phyloP scores from a whole-genome alignment of 305 asterid species.

The Fraxinus xanthoxyloides region DNA sequence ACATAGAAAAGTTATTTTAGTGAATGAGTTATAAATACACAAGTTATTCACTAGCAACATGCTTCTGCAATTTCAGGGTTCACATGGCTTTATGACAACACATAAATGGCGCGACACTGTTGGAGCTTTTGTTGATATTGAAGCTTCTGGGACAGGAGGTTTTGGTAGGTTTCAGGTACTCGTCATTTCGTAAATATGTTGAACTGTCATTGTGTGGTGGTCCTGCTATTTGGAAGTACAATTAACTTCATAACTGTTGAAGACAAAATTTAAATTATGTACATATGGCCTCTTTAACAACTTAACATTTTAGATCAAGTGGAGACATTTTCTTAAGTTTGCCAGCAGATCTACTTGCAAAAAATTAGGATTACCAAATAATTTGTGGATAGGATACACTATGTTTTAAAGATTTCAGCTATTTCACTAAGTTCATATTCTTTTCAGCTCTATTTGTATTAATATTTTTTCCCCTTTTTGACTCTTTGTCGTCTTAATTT shows the following conservation, averaged over 20 bases:
- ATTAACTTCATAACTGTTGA: neutral
- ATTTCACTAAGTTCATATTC: neutral
- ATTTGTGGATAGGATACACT: neutral
- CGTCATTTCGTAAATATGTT: slow-evolving; percentile 16
- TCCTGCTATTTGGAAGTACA: neutral
- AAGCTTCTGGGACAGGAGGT: slow-evolving; percentile 99
- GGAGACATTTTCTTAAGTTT: neutral
- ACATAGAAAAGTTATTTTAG: neutral
- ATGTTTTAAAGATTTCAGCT: neutral
- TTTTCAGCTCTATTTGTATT: neutral
- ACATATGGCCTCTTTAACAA: neutral
- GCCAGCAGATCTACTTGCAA: neutral
- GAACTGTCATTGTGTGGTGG: slow-evolving; percentile 13
- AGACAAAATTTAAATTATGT: neutral
- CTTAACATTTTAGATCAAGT: neutral
- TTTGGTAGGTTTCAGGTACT: slow-evolving; percentile 50
- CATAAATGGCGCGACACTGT: slow-evolving; percentile 87
- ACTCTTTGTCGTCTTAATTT: neutral
- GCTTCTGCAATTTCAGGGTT: slow-evolving; percentile 60
- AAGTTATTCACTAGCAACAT: slow-evolving; percentile 19
- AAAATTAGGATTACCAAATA: neutral
- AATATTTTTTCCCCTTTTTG: neutral
- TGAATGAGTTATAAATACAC: slow-evolving; percentile 7
- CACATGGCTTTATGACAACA: slow-evolving; percentile 96
- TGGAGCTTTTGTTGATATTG: slow-evolving; percentile 84